A percentile compares a stretch with the other conserved stretches of the same genome.
These are phyloP conservation scores for Porodaedalea pini DNA, from an alignment of 1,284 basidiomycete species.

Conservation along the genomic window DNA sequence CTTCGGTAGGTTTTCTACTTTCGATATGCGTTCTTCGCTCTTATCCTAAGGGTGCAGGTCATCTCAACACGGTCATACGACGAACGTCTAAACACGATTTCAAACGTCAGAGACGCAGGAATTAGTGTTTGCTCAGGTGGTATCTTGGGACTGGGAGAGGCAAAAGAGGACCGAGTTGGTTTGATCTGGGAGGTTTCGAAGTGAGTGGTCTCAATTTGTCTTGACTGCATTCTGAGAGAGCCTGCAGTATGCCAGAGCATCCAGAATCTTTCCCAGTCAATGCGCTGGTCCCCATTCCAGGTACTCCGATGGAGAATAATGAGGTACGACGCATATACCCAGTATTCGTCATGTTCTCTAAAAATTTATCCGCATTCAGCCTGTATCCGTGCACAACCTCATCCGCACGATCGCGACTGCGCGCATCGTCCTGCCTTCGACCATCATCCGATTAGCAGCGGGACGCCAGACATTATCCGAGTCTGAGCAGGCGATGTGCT, in stretches of 20 bases:
- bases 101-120: slow-evolving; percentile 88
- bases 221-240: slow-evolving; percentile 8
- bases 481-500: slow-evolving; percentile 95
- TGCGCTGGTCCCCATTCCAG: slow-evolving; percentile 80
- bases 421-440: slow-evolving; percentile 85
- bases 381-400: slow-evolving; percentile 78
- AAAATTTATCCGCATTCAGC: slow-evolving; percentile 41
- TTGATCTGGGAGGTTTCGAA: slow-evolving; percentile 92
- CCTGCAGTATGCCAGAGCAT: slow-evolving; percentile 81
- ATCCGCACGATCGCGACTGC: slow-evolving; percentile 95
- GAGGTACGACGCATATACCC: slow-evolving; percentile 44
- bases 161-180: slow-evolving; percentile 87
- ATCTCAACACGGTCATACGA: slow-evolving; percentile 96
- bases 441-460: slow-evolving; percentile 94
- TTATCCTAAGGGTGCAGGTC: slow-evolving; percentile 49
- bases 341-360: slow-evolving; percentile 18
- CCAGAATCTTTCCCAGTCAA: slow-evolving; percentile 99
- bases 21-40: slow-evolving; percentile 16
- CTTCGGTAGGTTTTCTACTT: slow-evolving; percentile 50
- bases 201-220: slow-evolving; percentile 41
- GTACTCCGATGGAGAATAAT: slow-evolving; percentile 70
- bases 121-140: slow-evolving; percentile 98
- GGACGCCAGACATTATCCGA: slow-evolving; percentile 89
- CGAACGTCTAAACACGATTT: slow-evolving; percentile 87
- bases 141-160: slow-evolving; percentile 92